Evolutionary conservation across 1,284 basidiomycete genomes (phyloP), one percentile per base, ranked within the genome.

Genomic region (Apiotrichum sp.): DNA sequence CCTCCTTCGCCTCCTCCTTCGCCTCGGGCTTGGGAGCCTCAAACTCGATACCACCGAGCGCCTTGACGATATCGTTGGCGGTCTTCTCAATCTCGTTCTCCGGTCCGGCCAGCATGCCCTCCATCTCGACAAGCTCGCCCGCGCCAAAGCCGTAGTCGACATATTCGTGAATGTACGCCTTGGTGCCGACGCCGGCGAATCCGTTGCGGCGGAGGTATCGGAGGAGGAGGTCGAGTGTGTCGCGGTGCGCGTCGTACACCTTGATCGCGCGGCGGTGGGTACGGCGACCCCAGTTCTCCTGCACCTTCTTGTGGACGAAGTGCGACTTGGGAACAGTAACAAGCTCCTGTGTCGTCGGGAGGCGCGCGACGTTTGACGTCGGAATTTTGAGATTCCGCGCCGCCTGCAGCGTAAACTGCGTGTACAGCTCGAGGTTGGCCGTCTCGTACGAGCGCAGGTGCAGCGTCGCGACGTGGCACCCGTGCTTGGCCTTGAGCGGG

Each of bases 231-330:
- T 89, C 84, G 6, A 98, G 80, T 2, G 90, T 86, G 61, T 86
- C 83, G 1, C 83, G 79, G 66, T 93, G 82, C 9, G 92, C 84
- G 74, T 98, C 93, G 81, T 83, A 98, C 1, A 93, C 87, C 77
- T 93, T 93, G 78, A 98, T 85, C 31, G 82, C 82, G 13, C 93
- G 82, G 67, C 87, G 88, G 71, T 95, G 88, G 54, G 88, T 87
- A 67, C 80, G 82, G 35, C 90, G 78, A 76, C 92, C 87, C 74
- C 97, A 98, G 78, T 98, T 98, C 78, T 98, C 93, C 77, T 97
- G 93, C 22, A 83, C 81, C 77, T 96, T 97, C 74, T 98, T 98
- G 77, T 95, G 87, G 7, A 86, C 86, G 74, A 98, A 98, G 3
- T 93, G 93, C 3, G 84, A 83, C 44, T 86, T 84, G 9, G 84